Evolutionary conservation across 495 filamentous ascomycete species (phyloP).

Genomic region (Tuber borchii): DNA sequence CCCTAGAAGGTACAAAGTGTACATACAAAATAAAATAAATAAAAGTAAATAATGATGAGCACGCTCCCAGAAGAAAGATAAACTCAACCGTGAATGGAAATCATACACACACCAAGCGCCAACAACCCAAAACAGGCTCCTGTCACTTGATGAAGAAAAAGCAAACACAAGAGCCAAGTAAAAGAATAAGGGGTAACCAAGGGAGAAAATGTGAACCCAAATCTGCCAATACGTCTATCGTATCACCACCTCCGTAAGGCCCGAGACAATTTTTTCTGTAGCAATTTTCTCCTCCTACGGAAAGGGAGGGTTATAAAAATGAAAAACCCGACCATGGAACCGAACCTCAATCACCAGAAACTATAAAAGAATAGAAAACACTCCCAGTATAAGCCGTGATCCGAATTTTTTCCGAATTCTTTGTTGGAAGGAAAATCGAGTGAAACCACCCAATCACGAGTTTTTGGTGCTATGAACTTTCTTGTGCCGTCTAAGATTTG

Average conservation of each 20-base stretch:
- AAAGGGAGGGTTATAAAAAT: not conserved
- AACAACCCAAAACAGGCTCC: constrained; percentile 11
- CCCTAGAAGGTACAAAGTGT: constrained; percentile 41
- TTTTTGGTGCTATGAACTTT: constrained; percentile 91
- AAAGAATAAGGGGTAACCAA: constrained; percentile 38
- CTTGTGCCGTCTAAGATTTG: constrained; percentile 86
- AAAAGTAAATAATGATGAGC: constrained; percentile 16
- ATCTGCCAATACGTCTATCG: constrained; percentile 9
- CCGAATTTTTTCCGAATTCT: constrained; percentile 8
- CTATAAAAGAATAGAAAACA: constrained; percentile 34
- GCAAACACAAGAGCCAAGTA: constrained; percentile 44
- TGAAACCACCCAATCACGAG: constrained; percentile 18
- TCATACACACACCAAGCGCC: constrained; percentile 25
- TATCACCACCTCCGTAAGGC: not conserved
- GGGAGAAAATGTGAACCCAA: constrained; percentile 31
- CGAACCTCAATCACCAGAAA: constrained; percentile 30
- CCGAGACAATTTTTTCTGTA: not conserved
- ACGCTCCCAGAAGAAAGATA: constrained; percentile 33
- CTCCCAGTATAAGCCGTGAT: constrained; percentile 19
- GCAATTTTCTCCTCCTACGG: not conserved
- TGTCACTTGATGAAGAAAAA: constrained; percentile 45
- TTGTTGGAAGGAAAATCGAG: constrained; percentile 25
- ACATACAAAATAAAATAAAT: constrained; percentile 28
- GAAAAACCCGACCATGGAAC: constrained; percentile 22
- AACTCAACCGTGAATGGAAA: constrained; percentile 37